Evolutionary conservation across 176 grass and related monocot species (phyloP).

Genomic region (Calamus simplicifolius): DNA sequence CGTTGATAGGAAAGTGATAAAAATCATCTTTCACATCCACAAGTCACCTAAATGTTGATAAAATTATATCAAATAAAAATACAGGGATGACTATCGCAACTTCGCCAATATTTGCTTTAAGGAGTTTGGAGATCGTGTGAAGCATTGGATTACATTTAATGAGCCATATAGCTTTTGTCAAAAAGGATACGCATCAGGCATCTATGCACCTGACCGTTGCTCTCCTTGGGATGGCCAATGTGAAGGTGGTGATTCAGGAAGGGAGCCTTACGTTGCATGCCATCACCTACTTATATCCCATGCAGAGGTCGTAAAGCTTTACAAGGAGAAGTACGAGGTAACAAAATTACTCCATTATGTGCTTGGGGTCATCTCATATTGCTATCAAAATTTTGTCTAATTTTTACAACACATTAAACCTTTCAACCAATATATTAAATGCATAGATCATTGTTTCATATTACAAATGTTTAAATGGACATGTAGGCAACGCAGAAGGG

Average conservation of each 20-base stretch:
- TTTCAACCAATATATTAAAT: too few species aligned
- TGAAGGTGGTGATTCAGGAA: background rate
- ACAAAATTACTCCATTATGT: background rate
- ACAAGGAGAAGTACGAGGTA: slow-evolving; percentile 37
- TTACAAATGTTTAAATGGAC: background rate
- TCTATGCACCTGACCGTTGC: background rate
- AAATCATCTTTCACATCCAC: too few species aligned
- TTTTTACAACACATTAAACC: too few species aligned
- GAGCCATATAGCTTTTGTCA: background rate
- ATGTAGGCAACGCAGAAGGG: slow-evolving; percentile 41
- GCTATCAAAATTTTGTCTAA: too few species aligned
- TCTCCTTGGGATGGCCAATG: background rate
- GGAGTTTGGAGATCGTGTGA: slow-evolving; percentile 3
- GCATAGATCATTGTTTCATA: too few species aligned
- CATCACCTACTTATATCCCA: slow-evolving; percentile 2
- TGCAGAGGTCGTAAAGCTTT: background rate
- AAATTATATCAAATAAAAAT: too few species aligned
- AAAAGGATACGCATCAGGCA: background rate
- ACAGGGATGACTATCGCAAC: background rate
- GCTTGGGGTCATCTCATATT: too few species aligned
- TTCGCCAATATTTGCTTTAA: background rate
- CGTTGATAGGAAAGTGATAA: too few species aligned
- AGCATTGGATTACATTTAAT: slow-evolving; percentile 7
- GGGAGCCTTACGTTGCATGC: background rate
- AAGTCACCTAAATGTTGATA: background rate